Evolutionary conservation across 2,329 filamentous ascomycete genomes (phyloP).

Genomic region (Raffaelea deltoideospora): DNA sequence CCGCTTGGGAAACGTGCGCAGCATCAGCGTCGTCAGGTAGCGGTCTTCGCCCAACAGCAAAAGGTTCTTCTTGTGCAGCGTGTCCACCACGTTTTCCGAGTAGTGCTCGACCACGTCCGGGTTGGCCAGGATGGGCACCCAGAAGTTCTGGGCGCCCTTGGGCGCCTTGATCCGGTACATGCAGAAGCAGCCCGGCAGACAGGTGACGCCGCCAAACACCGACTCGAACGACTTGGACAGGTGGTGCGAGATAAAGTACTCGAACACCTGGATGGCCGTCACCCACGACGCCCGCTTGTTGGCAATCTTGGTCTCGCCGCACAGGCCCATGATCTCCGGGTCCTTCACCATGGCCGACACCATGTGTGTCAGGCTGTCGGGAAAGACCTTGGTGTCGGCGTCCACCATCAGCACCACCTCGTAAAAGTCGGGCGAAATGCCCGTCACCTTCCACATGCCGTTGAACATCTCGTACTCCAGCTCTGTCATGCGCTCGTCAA

Average conservation of each 20-base stretch:
- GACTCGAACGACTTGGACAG: constrained; percentile 95
- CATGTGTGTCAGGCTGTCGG: constrained; percentile 97
- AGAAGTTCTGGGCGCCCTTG: constrained; percentile 97
- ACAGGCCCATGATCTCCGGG: constrained; percentile 97
- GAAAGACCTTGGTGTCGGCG: constrained; percentile 97
- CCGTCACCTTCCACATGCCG: constrained; percentile 94
- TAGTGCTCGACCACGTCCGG: constrained; percentile 98
- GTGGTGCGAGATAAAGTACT: constrained; percentile 99
- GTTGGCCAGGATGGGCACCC: constrained; percentile 96
- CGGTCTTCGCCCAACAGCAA: constrained; percentile 86
- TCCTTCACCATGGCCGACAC: constrained; percentile 98
- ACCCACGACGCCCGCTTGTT: constrained; percentile 95
- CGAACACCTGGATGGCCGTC: constrained; percentile 95
- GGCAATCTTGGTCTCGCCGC: constrained; percentile 97
- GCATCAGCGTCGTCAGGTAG: constrained; percentile 91
- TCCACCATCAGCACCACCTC: constrained; percentile 98
- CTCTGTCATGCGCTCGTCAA: constrained; percentile 98
- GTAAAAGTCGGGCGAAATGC: constrained; percentile 95
- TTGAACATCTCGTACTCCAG: constrained; percentile 99
- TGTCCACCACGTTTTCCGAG: constrained; percentile 97
- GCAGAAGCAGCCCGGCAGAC: constrained; percentile 96
- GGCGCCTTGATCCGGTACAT: constrained; percentile 99
- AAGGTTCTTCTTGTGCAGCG: constrained; percentile 93
- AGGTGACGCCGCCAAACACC: constrained; percentile 97
- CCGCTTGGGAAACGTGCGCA: constrained; percentile 95